These are phyloP conservation scores for Eragrostis curvula DNA, from an alignment of 176 grass and related monocot species.

Conservation along the genomic window DNA sequence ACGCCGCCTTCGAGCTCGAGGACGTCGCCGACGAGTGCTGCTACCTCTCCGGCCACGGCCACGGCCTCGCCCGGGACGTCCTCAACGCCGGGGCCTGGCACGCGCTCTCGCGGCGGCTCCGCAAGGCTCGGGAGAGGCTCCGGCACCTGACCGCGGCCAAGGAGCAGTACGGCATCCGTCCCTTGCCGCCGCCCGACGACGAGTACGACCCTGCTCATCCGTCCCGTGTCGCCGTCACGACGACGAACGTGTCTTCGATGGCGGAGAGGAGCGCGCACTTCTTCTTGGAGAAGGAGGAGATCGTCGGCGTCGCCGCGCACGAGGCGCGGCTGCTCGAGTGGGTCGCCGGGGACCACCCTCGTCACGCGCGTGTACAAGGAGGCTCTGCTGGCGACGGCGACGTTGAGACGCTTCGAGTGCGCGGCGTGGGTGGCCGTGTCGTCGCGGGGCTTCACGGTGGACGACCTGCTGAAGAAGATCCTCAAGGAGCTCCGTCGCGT, in stretches of 20 bases:
- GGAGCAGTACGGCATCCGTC: conserved; percentile 5
- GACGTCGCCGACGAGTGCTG: conserved; percentile 17
- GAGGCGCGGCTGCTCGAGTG: background rate
- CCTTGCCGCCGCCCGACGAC: no score
- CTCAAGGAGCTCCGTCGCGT: background rate
- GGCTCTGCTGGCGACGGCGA: no score
- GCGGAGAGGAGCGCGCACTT: background rate
- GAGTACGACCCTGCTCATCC: no score
- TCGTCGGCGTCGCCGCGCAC: background rate
- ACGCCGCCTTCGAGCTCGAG: conserved; percentile 8
- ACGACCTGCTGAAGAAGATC: conserved; percentile 26
- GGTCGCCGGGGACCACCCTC: conserved; percentile 5
- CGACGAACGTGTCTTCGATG: no score
- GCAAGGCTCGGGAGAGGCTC: conserved; percentile 21
- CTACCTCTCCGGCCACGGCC: conserved; percentile 8
- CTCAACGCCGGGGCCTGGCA: background rate
- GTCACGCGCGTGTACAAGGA: conserved; percentile 1
- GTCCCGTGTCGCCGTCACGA: background rate
- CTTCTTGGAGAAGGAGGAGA: background rate
- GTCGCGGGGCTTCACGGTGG: background rate
- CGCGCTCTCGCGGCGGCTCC: background rate
- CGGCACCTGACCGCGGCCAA: background rate
- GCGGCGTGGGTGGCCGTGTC: conserved; percentile 36
- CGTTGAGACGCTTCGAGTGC: conserved; percentile 4
- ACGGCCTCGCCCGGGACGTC: no score